Base-by-base conservation (phyloP, 2,329 filamentous ascomycete species). In the Calonectria naviculata region DNA sequence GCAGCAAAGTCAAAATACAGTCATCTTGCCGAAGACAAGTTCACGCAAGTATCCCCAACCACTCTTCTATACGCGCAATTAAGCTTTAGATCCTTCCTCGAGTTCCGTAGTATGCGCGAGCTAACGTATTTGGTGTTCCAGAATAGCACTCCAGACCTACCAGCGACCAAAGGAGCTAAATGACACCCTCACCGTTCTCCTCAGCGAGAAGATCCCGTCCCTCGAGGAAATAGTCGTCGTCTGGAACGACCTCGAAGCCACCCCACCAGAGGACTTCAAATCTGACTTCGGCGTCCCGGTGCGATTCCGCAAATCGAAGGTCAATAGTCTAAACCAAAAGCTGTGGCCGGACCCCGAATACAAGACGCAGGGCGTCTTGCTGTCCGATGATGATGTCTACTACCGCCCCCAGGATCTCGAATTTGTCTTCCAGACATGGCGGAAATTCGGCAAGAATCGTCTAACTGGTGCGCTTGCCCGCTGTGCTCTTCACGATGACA, bases 301-400 rank as follows among this genome's bases (percentile, higher is more conserved):
- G 12, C 80, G 82, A 31, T 83, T 81, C 72, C 79, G 83, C 52
- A 73, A 70, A 9, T 80, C 83, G 13, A 66, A 74, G 7, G 75
- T 73, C 63, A 80, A 84, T 73, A 83, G 81, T 64, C 80, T 83
- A 31, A 84, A 84, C 75, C 74, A 82, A 52, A 84, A 84, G 68
- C 80, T 84, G 26, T 77, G 78, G 75, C 80, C 82, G 4, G 82
- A 84, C 29, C 79, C 82, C 2, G 72, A 74, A 1, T 84, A 82
- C 73, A 72, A 79, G 54, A 84, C 83, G 19, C 78, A 84, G 62
- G 83, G 82, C n/a, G 78, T 85, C n/a, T 79, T 85, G 24, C 78
- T 84, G 12, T 81, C 80, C n/a, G 83, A 85, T 47, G 83, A 84
- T 69, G 83, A 85, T 65, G 81, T 84, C 21, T 84, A 81, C 72